phyloP scores from a whole-genome alignment of 2,329 filamentous ascomycete genomes.

The Trichoderma aggressivum region DNA sequence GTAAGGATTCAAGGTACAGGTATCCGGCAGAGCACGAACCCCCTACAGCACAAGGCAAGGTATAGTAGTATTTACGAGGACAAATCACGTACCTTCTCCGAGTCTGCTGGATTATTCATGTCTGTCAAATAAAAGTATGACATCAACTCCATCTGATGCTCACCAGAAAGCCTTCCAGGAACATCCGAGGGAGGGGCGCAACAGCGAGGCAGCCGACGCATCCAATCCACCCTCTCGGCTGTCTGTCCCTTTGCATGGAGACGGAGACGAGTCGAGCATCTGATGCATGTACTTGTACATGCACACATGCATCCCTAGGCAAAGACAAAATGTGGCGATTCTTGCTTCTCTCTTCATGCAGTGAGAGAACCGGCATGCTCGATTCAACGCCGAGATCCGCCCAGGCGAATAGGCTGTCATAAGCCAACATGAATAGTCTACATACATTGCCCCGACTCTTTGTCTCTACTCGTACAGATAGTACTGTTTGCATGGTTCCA shows the following conservation, averaged over 20 bases:
- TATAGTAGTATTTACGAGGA: neutral
- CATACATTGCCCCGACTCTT: neutral
- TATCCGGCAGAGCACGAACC: neutral
- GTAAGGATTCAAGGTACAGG: neutral
- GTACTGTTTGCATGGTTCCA: no score
- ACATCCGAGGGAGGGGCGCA: neutral
- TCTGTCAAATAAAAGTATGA: neutral
- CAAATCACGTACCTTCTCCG: neutral
- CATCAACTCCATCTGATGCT: neutral
- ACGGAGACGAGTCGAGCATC: neutral
- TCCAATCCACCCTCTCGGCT: neutral
- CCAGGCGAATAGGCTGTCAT: neutral
- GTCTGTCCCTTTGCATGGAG: neutral
- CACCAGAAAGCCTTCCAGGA: neutral
- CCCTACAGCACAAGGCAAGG: neutral
- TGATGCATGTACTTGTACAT: neutral
- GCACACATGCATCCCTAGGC: neutral
- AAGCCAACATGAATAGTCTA: neutral
- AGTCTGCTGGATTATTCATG: neutral
- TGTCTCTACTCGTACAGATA: no score
- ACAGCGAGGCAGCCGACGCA: neutral
- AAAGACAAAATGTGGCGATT: neutral
- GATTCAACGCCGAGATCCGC: neutral
- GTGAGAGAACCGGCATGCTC: neutral
- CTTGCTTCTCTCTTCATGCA: neutral